Conservation (phyloP, 805 yeast genomes). For the Saccharomycopsis babjevae region DNA sequence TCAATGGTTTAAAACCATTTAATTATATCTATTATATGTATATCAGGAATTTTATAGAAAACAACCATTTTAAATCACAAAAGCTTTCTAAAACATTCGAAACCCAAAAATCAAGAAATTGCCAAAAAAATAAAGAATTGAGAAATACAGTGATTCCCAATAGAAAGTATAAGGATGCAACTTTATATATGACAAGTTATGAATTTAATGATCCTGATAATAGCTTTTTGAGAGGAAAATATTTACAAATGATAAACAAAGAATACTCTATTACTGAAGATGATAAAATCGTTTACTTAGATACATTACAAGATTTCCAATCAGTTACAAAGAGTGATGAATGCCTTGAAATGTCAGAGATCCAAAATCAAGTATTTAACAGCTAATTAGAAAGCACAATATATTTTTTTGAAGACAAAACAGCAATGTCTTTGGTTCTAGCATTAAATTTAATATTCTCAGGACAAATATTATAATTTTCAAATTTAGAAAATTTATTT, state of each 20-base stretch:
- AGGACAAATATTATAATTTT: background rate
- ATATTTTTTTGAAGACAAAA: background rate
- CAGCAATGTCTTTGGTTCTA: background rate
- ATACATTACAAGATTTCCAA: background rate
- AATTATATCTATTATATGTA: slow-evolving; percentile 1
- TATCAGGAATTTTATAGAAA: background rate
- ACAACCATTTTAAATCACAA: background rate
- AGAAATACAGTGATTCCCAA: background rate
- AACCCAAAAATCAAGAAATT: background rate
- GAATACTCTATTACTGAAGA: slow-evolving; percentile 3
- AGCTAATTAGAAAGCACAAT: background rate
- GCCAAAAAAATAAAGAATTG: background rate
- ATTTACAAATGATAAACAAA: background rate
- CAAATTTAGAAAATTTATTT: background rate
- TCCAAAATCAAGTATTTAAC: background rate
- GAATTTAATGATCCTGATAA: background rate
- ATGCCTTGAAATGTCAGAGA: background rate
- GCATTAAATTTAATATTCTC: background rate
- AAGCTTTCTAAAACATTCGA: background rate
- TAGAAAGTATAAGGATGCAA: background rate
- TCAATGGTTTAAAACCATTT: background rate
- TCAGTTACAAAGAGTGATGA: background rate
- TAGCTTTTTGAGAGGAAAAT: background rate
- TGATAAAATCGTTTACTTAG: background rate
- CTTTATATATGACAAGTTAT: background rate